These are phyloP conservation scores for Mycothermus thermophilus DNA, from an alignment of 495 filamentous ascomycete species.

Conservation along the genomic window DNA sequence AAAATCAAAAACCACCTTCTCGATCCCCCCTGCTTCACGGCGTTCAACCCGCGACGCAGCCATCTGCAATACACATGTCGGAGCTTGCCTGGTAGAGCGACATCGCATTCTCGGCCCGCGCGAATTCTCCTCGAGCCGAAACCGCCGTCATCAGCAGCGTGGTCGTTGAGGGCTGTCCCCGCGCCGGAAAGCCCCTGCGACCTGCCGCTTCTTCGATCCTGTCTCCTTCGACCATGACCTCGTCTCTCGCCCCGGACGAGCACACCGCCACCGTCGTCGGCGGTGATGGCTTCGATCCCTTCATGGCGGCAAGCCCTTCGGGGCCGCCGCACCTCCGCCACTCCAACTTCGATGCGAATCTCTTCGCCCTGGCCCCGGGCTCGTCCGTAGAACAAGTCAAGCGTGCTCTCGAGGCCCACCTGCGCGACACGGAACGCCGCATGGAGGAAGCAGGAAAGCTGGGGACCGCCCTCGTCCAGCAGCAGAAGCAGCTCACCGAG, in stretches of 20 bases:
- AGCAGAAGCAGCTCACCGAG: constrained; percentile 67
- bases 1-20: too few relatives aligned
- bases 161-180: constrained; percentile 1
- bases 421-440: constrained; percentile 78
- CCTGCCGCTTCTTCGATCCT: constrained; percentile 4
- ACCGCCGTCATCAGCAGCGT: constrained; percentile 1
- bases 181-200: constrained; percentile 1
- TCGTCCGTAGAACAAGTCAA: constrained; percentile 76
- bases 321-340: constrained; percentile 50
- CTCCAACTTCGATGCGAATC: constrained; percentile 62
- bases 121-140: constrained; percentile 3
- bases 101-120: constrained; percentile 4
- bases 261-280: constrained; percentile 12
- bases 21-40: too few relatives aligned
- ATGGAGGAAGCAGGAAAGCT: constrained; percentile 83
- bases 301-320: constrained; percentile 30
- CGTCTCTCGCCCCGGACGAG: constrained; percentile 20
- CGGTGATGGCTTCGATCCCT: constrained; percentile 38
- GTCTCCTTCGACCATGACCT: constrained; percentile 17
- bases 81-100: constrained; percentile 8
- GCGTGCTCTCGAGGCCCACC: constrained; percentile 76
- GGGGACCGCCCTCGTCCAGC: constrained; percentile 71
- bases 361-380: constrained; percentile 62
- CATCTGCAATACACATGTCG: too few relatives aligned
- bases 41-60: too few relatives aligned